Conservation (phyloP, 345 rosid species). For the Tarenaya hassleriana region DNA sequence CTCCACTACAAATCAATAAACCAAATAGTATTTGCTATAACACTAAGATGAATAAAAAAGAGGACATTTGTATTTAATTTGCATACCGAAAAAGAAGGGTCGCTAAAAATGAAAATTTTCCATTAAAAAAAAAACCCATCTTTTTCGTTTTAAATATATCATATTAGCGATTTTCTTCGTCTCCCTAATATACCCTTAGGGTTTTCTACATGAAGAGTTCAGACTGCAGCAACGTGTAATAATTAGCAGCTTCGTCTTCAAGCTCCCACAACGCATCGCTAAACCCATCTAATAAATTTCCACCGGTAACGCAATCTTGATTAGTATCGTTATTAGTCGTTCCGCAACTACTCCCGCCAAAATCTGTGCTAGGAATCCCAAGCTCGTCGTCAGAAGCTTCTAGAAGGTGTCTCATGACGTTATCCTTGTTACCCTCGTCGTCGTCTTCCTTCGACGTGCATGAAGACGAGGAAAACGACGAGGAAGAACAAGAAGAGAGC, state of each 20-base stretch:
- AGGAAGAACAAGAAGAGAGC: constrained; percentile 24
- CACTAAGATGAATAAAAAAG: too few species aligned
- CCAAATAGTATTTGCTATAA: too few species aligned
- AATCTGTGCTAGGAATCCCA: constrained; percentile 55
- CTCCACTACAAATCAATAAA: too few species aligned
- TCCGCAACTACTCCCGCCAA: constrained; percentile 22
- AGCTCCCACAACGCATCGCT: constrained; percentile 69
- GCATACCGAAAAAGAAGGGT: too few species aligned
- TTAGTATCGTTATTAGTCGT: constrained; percentile 16
- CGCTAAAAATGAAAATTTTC: too few species aligned
- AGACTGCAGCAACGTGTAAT: constrained; percentile 54
- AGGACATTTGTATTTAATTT: too few species aligned
- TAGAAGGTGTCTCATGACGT: constrained; percentile 63
- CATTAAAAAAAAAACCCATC: too few species aligned
- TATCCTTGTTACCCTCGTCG: constrained; percentile 38
- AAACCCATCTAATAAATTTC: constrained; percentile 31
- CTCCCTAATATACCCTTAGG: constrained; percentile 10
- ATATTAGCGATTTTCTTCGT: not conserved
- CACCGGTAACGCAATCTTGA: constrained; percentile 23
- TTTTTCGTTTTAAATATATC: constrained; percentile 10
- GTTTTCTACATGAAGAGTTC: constrained; percentile 44
- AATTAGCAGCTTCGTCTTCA: constrained; percentile 68
- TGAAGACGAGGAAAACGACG: constrained; percentile 24
- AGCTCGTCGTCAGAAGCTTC: constrained; percentile 93
- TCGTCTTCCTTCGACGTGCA: constrained; percentile 24